Percentiles rank a stretch among this genome's conserved stretches.
Evolutionary conservation across 73 alveolate species (phyloP).

Genomic region (Blepharisma japonicum): DNA sequence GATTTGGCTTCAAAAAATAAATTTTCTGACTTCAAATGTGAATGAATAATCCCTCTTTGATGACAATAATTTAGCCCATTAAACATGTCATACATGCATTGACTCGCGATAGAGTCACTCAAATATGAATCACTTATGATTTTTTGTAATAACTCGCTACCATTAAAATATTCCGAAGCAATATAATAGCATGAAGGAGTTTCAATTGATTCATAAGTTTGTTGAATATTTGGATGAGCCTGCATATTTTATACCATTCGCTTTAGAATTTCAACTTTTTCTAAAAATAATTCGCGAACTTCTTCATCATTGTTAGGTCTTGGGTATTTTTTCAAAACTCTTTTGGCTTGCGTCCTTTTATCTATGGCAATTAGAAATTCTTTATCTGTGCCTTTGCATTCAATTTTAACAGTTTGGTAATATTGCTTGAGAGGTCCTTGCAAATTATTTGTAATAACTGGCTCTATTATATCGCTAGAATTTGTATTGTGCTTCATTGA

Average conservation of each 20-base stretch:
- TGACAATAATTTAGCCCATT: not conserved
- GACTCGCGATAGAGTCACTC: not conserved
- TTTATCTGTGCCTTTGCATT: not conserved
- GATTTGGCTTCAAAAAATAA: not conserved
- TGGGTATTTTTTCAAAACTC: not conserved
- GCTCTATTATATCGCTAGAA: too few species aligned
- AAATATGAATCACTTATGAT: not conserved
- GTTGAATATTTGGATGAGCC: slow-evolving; percentile 14
- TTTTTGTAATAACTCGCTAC: not conserved
- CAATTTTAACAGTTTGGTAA: not conserved
- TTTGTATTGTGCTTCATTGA: too few species aligned
- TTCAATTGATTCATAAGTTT: not conserved
- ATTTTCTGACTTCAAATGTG: not conserved
- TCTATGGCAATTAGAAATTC: not conserved
- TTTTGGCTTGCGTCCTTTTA: not conserved
- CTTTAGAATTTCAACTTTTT: not conserved
- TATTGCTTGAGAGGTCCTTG: too few species aligned
- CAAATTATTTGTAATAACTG: too few species aligned
- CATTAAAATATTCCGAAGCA: not conserved
- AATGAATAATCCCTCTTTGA: slow-evolving; percentile 7
- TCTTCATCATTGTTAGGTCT: not conserved
- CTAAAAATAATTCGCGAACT: not conserved
- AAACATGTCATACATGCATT: not conserved
- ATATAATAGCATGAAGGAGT: not conserved
- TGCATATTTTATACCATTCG: not conserved